These are phyloP conservation scores for Phlyctochytrium arcticum DNA, from an alignment of 192 early-diverging fungal species.

Conservation along the genomic window DNA sequence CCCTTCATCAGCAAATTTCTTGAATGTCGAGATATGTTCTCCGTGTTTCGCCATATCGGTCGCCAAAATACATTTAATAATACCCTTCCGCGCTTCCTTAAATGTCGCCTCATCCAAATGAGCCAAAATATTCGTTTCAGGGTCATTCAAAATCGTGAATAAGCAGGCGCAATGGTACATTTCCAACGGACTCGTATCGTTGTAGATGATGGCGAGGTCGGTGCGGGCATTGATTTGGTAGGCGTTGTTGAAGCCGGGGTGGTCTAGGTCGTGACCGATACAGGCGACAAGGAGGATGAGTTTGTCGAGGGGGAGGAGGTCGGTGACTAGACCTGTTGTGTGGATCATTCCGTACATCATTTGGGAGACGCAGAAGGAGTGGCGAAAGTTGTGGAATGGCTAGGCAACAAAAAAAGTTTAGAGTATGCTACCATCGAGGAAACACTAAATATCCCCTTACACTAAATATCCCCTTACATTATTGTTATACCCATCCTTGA, in stretches of 20 bases:
- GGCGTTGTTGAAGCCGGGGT: conserved; percentile 49
- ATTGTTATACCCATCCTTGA: conserved; percentile 38
- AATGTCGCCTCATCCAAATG: conserved; percentile 28
- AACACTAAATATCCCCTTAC: background rate
- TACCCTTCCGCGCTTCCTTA: conserved; percentile 44
- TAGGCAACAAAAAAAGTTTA: background rate
- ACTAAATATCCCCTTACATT: conserved; percentile 24
- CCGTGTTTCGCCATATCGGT: conserved; percentile 57
- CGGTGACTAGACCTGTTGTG: conserved; percentile 23
- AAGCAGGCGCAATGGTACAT: conserved; percentile 47
- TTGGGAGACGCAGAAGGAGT: conserved; percentile 53
- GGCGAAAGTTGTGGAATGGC: conserved; percentile 54
- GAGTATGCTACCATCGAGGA: background rate
- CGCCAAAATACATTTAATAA: conserved; percentile 49
- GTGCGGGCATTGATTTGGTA: conserved; percentile 51
- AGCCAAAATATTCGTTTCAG: conserved; percentile 38
- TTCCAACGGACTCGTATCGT: conserved; percentile 54
- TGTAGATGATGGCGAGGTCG: conserved; percentile 48
- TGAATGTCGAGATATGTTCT: conserved; percentile 40
- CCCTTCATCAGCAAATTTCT: conserved; percentile 25
- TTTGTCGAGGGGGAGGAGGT: conserved; percentile 40
- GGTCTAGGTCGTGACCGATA: conserved; percentile 42
- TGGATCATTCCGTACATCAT: conserved; percentile 51
- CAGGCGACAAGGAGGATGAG: conserved; percentile 31
- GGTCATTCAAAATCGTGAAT: conserved; percentile 37